These are phyloP conservation scores for Plantago coronopus DNA, from an alignment of 305 asterid species.

Conservation along the genomic window DNA sequence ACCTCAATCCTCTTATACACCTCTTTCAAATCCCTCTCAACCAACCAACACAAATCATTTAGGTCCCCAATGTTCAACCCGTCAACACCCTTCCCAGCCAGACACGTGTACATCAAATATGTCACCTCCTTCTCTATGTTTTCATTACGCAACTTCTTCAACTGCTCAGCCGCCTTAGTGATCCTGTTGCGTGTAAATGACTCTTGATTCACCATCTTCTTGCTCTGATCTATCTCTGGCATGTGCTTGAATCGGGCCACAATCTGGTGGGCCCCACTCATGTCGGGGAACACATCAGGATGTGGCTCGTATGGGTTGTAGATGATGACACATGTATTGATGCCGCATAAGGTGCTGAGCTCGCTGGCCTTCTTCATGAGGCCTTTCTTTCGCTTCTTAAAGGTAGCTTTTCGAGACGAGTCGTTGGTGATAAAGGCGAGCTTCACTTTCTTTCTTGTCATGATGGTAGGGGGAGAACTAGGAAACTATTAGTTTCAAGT, in stretches of 20 bases:
- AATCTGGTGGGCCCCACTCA: conserved; percentile 57
- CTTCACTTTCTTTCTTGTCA: conserved; percentile 82
- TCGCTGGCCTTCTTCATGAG: conserved; percentile 81
- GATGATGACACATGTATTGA: conserved; percentile 70
- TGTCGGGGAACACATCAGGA: conserved; percentile 78
- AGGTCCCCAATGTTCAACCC: conserved; percentile 52
- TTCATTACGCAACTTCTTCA: conserved; percentile 60
- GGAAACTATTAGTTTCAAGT: conserved; percentile 9
- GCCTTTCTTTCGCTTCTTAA: conserved; percentile 82
- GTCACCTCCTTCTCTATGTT: conserved; percentile 67
- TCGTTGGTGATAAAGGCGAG: conserved; percentile 68
- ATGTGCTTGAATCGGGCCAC: conserved; percentile 63
- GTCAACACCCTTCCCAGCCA: conserved; percentile 52
- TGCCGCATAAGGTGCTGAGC: conserved; percentile 79
- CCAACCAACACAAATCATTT: conserved; percentile 39
- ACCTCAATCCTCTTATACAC: conserved; percentile 52
- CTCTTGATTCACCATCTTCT: conserved; percentile 81
- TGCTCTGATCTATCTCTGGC: conserved; percentile 94
- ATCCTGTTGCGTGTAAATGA: conserved; percentile 54
- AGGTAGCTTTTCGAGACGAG: conserved; percentile 73
- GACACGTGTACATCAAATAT: conserved; percentile 60
- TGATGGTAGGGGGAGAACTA: conserved; percentile 7
- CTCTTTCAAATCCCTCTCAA: conserved; percentile 37
- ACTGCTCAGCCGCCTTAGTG: conserved; percentile 55
- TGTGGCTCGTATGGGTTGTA: conserved; percentile 68